These are phyloP conservation scores for Corchorus capsularis DNA, from an alignment of 345 rosid genomes.

Conservation along the genomic window DNA sequence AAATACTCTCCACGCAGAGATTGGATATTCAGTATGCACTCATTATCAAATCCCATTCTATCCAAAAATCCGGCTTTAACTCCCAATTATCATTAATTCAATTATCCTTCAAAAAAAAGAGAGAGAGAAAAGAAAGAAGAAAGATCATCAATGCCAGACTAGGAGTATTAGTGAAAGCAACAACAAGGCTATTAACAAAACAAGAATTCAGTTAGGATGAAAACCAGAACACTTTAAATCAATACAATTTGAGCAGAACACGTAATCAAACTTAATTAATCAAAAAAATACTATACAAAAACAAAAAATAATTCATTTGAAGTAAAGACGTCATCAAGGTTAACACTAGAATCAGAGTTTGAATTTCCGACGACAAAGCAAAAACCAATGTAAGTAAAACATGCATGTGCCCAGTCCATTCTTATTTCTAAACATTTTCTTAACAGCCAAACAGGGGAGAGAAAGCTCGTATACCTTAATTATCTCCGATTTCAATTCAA, in stretches of 20 bases:
- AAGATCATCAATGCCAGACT: background rate
- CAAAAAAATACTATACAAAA: background rate
- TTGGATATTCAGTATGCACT: conserved; percentile 70
- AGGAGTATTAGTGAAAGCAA: background rate
- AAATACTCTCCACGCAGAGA: conserved; percentile 74
- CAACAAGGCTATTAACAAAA: background rate
- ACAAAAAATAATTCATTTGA: background rate
- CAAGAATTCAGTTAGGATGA: background rate
- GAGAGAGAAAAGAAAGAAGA: background rate
- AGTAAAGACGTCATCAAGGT: background rate
- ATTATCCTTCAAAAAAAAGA: background rate
- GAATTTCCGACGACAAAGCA: background rate
- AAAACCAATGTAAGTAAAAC: background rate
- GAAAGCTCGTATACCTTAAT: conserved; percentile 7
- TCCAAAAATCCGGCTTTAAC: conserved; percentile 13
- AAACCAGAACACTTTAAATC: background rate
- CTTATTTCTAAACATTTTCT: background rate
- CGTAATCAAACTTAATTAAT: background rate
- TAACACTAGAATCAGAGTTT: background rate
- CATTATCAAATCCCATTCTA: conserved; percentile 77
- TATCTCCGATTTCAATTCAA: background rate
- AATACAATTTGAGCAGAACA: background rate
- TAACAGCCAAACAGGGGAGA: background rate
- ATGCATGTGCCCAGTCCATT: background rate
- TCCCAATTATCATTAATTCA: conserved; percentile 6